Conservation (phyloP, 768 basidiomycete genomes). For the Leucocoprinus leucothites region DNA sequence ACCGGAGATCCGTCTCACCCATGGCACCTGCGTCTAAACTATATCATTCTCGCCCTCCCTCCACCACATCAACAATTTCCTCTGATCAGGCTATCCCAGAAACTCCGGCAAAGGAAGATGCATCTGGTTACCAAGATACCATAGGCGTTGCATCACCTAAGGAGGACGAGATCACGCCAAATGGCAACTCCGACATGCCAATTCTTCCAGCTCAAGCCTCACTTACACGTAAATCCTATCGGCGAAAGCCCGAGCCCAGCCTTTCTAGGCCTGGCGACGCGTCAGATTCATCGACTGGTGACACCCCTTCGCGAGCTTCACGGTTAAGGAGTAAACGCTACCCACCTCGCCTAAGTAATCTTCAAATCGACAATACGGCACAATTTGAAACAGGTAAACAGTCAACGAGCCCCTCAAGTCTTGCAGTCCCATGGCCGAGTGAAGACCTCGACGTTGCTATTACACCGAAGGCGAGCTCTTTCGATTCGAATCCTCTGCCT, state of each 20-base stretch:
- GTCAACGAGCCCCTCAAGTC: slow-evolving; percentile 40
- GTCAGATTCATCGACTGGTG: slow-evolving; percentile 47
- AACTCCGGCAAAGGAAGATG: slow-evolving; percentile 20
- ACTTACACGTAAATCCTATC: neutral
- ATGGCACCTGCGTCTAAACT: slow-evolving; percentile 57
- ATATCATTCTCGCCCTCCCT: slow-evolving; percentile 32
- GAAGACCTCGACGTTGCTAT: slow-evolving; percentile 45
- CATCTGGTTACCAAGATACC: slow-evolving; percentile 6
- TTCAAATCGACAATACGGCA: slow-evolving; percentile 39
- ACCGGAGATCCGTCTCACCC: slow-evolving; percentile 67
- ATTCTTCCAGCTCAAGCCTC: slow-evolving; percentile 1
- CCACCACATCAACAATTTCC: slow-evolving; percentile 39
- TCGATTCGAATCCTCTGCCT: slow-evolving; percentile 34
- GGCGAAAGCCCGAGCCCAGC: slow-evolving; percentile 20
- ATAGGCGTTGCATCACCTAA: slow-evolving; percentile 8
- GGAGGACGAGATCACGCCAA: slow-evolving; percentile 6
- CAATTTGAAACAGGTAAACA: slow-evolving; percentile 21
- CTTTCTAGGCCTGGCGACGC: slow-evolving; percentile 32
- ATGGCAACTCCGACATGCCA: slow-evolving; percentile 1
- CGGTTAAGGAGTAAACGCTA: slow-evolving; percentile 55
- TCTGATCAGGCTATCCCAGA: slow-evolving; percentile 33
- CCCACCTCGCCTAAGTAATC: slow-evolving; percentile 40
- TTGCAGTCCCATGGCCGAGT: slow-evolving; percentile 51
- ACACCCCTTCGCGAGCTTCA: slow-evolving; percentile 33
- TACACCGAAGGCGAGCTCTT: slow-evolving; percentile 57